Percentiles rank a stretch among this genome's conserved stretches.
Evolutionary conservation across 148 eudicot species (phyloP).

Genomic region (Rhododendron ferrugineum): DNA sequence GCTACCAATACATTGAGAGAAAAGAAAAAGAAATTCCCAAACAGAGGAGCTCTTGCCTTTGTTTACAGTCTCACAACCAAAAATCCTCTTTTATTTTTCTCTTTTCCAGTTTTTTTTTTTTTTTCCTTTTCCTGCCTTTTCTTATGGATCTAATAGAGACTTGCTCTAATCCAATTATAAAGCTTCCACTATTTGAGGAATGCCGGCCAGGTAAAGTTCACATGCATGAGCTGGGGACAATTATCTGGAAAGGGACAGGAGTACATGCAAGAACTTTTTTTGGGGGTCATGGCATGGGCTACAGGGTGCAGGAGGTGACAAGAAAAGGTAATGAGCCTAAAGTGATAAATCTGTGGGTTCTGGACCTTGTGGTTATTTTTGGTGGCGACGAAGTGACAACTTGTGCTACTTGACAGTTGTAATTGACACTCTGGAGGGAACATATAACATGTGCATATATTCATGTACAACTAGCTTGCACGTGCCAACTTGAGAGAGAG

Average conservation of each 20-base stretch:
- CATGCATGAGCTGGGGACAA: neutral
- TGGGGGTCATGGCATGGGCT: neutral
- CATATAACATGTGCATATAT: slow-evolving; percentile 34
- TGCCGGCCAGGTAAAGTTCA: neutral
- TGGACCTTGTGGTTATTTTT: slow-evolving; percentile 22
- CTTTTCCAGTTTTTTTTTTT: neutral
- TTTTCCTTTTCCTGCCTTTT: neutral
- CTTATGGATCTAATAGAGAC: neutral
- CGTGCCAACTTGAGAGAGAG: slow-evolving; percentile 5
- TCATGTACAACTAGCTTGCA: slow-evolving; percentile 11
- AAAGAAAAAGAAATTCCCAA: neutral
- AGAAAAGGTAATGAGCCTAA: neutral
- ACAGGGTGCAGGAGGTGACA: slow-evolving; percentile 12
- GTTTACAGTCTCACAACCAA: neutral
- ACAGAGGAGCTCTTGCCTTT: neutral
- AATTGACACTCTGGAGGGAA: slow-evolving; percentile 20
- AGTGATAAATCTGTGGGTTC: neutral
- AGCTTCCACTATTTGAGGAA: neutral
- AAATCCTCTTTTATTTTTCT: neutral
- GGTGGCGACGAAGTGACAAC: slow-evolving; percentile 17
- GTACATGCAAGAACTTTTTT: neutral
- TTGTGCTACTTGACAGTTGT: slow-evolving; percentile 28
- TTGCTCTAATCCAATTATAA: neutral
- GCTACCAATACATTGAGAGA: neutral
- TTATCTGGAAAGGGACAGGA: slow-evolving; percentile 24